Base-by-base conservation (phyloP, 2,329 filamentous ascomycete genomes). In the Diatrype stigma region DNA sequence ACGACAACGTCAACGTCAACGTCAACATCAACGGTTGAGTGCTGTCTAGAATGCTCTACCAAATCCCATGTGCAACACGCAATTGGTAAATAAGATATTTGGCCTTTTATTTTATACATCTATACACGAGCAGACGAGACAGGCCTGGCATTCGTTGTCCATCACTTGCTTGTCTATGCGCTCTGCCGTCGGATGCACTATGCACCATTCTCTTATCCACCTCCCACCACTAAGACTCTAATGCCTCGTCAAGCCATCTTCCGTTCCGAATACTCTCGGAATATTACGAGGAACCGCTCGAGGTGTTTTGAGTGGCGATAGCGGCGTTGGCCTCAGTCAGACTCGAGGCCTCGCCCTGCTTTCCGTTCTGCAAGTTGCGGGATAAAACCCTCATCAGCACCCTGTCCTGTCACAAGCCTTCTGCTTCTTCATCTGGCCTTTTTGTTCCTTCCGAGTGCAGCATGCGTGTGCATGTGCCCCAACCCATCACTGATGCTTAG, bases 311-410 rank as follows among this genome's bases (percentile, higher is more conserved):
- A 53, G 61, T 61, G 34, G 60, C 60, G 22, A 71, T 62, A 42
- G 68, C 68, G 48, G 69, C 66, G 68, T 82, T 82, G 65, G 79
- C 80, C 40, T 78, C 71, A 49, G 72, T 82, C 61, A 96, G 76
- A 70, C 79, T 84, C 82, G 89, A 89, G 68, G 78, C 62, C 45
- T 97, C 93, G 71, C 90, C 88, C 79, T 95, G 90, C 85, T 96
- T 96, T 80, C 94, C 94, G 77, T 91, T 90, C 94, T 97, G 73
- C 72, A 54, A 47, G 38, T 19, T 65, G 68, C 64, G 67, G 68
- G 60, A 61, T 66, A 57, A 59, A 67, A 37, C n/a, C 46, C 46
- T 57, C 47, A 61, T 72, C 62, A 73, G 70, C 57, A 59, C 56
- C 52, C 47, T 26, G 26, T 47, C 56, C 14, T 37, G 12, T 7